Evolutionary conservation across 2,329 filamentous ascomycete species (phyloP), one percentile per base, ranked within the genome.

Genomic region (Nemania diffusa): DNA sequence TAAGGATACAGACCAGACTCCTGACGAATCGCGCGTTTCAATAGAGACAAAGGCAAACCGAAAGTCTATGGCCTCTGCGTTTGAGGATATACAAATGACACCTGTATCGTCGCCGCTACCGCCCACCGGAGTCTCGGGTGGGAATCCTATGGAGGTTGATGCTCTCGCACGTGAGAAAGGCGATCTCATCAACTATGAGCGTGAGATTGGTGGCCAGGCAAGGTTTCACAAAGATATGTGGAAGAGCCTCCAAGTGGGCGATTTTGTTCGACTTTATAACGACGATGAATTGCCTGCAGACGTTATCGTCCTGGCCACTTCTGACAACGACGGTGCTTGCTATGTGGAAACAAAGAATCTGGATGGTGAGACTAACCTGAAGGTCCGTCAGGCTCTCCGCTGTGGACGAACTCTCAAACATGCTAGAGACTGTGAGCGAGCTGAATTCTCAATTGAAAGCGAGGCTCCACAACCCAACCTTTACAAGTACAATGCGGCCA

Each of bases 311-410:
- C 82, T 99, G 26, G 92, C 96, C 2, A 98, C 96, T 0, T 97
- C 96, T 2, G 96, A 98, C 74, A 87, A 91, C 0, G 96, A 99
- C 74, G 96, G 96, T 57, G 93, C 93, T 42, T 99, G 96, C 80
- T 99, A 97, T 74, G 92, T 99, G 24, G 96, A 99, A 81, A 99
- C 96, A 2, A 99, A 98, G 84, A 98, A 97, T 78, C 79, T 99
- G 83, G 96, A 99, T 76, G 96, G 96, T 57, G 96, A 99, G 81
- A 99, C 96, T 2, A 99, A 99, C 75, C 83, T 99, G 69, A 99
- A 99, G 80, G 94, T 97, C 69, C 91, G 96, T 66, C 92, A 95
- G 76, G 93, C 96, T 22, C 85, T 99, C 48, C 92, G 95, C 70
- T 96, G 93, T 75, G 92, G 94, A 13, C 90, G 92, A 60, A 84